Base-by-base conservation (phyloP, 73 alveolate genomes). In the Symbiodinium natans region DNA sequence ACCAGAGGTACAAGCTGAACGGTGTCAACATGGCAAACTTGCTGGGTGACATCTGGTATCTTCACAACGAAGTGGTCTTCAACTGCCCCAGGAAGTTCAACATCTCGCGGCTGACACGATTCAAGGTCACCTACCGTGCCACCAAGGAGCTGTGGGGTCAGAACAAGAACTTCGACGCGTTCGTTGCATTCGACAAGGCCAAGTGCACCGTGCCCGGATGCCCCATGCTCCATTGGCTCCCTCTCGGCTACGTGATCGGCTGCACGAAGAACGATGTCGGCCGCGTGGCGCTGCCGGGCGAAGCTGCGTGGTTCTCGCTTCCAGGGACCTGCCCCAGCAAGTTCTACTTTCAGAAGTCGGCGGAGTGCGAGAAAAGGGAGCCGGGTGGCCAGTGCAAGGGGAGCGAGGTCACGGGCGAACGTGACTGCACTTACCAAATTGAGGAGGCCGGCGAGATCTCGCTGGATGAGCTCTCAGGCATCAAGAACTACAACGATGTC, bases 301-400 rank as follows among this genome's bases (percentile, higher is more conserved):
- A 90, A 71, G 96, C 96, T 27, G 96, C 96, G 17, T 90, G 96
- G 96, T 90, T 56, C 82, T 90, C 96, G 41, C 52, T 90, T 75
- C 96, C 96, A 7, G 96, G 96, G 96, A 90, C 96, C 83, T 90
- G 96, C 87, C 96, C 96, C 86, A 90, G 96, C 87, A 90, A 90
- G 77, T 90, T 90, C 96, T 90, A 90, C 80, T 90, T 90, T 77
- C 96, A 90, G 96, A 90, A 90, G 96, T 63, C 54, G 9, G 77
- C 86, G n/a, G 36, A 42, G 27, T 90, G 96, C 96, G 77, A 1
- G 9, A 34, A 71, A n/a, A 40, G 34, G 36, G 96, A 90, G 52
- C 96, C 96, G 23, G 96, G 96, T 7, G 96, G 96, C 54, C 77
- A 63, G 77, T 90, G 96, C 87, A 90, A 90, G 75, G 96, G 96